Base-by-base conservation (phyloP, 1,284 basidiomycete species). In the Ceraceosorus bombacis region DNA sequence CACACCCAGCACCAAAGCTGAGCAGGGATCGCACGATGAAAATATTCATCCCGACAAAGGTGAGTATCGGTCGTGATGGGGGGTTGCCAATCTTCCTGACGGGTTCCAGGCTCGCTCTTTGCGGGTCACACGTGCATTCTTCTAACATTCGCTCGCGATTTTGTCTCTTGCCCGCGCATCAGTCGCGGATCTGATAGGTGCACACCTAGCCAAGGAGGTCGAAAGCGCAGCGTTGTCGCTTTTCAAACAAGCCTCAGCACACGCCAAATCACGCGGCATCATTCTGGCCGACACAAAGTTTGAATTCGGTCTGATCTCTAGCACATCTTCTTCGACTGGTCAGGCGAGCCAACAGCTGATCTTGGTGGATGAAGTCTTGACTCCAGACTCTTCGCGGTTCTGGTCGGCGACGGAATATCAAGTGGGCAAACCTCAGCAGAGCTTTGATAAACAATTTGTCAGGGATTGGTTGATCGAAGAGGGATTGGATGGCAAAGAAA, bases 401-500 rank as follows among this genome's bases (percentile, higher is more conserved):
- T 98, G 95, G 94, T 87, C 90, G 0, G 82, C 85, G 0, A 82
- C 81, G 10, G 83, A 81, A 2, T 98, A 95, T 80, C 79, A 80
- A 48, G 82, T 85, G 2, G 94, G 94, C 7, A 81, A 83, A 59
- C 77, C 85, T 0, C 94, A 96, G 79, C 84, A 86, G 17, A 91
- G 89, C 72, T 98, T 95, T 73, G 95, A 98, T 79, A 98, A 99
- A 81, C 94, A 99, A 80, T 96, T 88, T 75, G 81, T 98, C 51
- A 82, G 95, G 43, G 92, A 97, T 78, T 92, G 91, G 88, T 64
- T 77, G 58, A 76, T 70, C 58, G 59, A 61, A 1, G 61, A 72
- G 12, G 68, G 71, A 5, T 58, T 72, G 13, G 71, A 72, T 43
- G 72, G 70, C 27, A 76, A 70, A 58, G 59, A 61, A 1, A 62